Evolutionary conservation across 192 early-diverging fungal genomes (phyloP), one percentile per base, ranked within the genome.

Genomic region (Linnemannia elongata): DNA sequence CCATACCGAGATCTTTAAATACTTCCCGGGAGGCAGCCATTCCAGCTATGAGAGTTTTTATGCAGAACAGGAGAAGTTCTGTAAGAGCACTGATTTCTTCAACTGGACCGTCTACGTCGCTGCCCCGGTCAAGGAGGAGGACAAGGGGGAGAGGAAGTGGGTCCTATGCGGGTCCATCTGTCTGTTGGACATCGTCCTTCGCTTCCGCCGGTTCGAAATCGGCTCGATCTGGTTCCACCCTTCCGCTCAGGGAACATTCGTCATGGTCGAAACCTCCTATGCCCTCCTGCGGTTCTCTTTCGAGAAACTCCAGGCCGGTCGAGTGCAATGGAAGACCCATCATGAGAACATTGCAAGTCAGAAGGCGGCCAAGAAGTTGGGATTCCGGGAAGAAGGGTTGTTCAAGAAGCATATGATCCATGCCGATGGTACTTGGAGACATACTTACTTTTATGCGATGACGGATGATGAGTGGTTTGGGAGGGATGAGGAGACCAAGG

Each of bases 321-420:
- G 85, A 41, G 83, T 80, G 36, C 88, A 89, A 27, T 89, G 89
- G 89, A 89, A 89, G 82, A 89, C 89, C 0, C 86, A 89, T 38
- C 75, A 75, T 18, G 22, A 73, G 35, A 89, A 89, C 73, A 84
- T 89, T 74, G 82, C 86, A 5, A 84, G 82, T 15, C 89, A 89
- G 77, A 89, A 89, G 72, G 82, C 89, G 1, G 89, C 89, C 36
- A 35, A 42, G 33, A 89, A 88, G 52, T 49, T 89, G 15, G 89
- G 89, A 1, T 89, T 89, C 69, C 75, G 70, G 0, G 47, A 78
- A 9, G 89, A 89, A 18, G 89, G 86, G 13, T 38, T 73, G 12
- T 78, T 80, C 24, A 72, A 74, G 30, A 83, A 89, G 42, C 89
- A 89, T 35, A 82, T 89, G 24, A 73, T 85, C 63, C 76, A 85